Percentiles rank a stretch among this genome's conserved stretches.
Evolutionary conservation across 2,329 filamentous ascomycete genomes (phyloP).

Genomic region (Arthrocladium fulminans): DNA sequence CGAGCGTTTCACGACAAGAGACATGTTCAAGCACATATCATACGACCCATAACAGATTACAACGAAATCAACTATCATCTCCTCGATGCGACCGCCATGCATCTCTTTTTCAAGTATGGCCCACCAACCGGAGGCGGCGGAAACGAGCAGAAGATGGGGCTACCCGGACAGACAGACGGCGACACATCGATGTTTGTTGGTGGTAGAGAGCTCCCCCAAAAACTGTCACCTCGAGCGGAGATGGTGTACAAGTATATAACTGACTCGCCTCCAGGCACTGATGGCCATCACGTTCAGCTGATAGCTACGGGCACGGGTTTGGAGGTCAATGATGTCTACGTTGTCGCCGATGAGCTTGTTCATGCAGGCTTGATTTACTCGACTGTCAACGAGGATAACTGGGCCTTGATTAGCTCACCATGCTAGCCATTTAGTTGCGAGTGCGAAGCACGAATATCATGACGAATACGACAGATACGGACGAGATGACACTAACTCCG

Average conservation of each 20-base stretch:
- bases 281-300: slow-evolving; percentile 72
- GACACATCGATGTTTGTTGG: slow-evolving; percentile 24
- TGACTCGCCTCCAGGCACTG: slow-evolving; percentile 60
- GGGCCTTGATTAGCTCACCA: slow-evolving; percentile 63
- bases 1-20: slow-evolving; percentile 77
- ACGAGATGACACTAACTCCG: background rate
- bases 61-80: slow-evolving; percentile 93
- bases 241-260: slow-evolving; percentile 65
- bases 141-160: slow-evolving; percentile 25
- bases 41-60: slow-evolving; percentile 70
- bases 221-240: slow-evolving; percentile 50
- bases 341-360: slow-evolving; percentile 73
- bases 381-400: slow-evolving; percentile 87
- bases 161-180: slow-evolving; percentile 27
- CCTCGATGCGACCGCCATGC: slow-evolving; percentile 79
- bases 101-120: slow-evolving; percentile 72
- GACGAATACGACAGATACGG: background rate
- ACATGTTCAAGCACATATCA: slow-evolving; percentile 69
- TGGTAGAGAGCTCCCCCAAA: slow-evolving; percentile 32
- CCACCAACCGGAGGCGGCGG: slow-evolving; percentile 41
- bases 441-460: background rate
- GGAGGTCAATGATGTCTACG: slow-evolving; percentile 60
- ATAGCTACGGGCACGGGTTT: slow-evolving; percentile 61
- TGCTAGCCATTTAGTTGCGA: background rate
- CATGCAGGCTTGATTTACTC: slow-evolving; percentile 70